These are phyloP conservation scores for Exidia glandulosa DNA, from an alignment of 768 basidiomycete genomes.

Conservation along the genomic window DNA sequence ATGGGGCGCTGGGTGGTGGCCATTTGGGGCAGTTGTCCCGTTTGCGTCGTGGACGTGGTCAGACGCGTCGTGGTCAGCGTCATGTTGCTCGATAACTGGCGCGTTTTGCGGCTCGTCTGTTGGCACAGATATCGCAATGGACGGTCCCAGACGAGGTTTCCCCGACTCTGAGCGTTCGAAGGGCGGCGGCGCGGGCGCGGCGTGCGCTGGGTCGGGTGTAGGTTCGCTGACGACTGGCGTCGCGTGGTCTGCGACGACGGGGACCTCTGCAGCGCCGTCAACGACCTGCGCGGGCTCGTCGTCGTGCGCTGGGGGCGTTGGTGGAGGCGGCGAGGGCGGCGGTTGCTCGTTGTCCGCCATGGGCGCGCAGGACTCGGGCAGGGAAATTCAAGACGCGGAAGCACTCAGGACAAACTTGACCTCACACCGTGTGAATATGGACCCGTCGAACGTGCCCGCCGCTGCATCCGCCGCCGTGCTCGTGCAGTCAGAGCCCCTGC, in stretches of 20 bases:
- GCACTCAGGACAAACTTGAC: neutral
- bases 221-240: neutral
- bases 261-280: too few relatives aligned
- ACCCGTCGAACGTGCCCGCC: constrained; percentile 25
- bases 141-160: neutral
- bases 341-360: too few relatives aligned
- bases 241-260: too few relatives aligned
- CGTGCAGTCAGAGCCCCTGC: constrained; percentile 61
- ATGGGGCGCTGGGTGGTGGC: neutral
- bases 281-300: too few relatives aligned
- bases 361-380: too few relatives aligned
- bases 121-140: neutral
- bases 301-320: too few relatives aligned
- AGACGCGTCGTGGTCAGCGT: neutral
- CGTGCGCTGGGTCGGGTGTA: neutral
- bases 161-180: neutral
- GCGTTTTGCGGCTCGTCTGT: neutral
- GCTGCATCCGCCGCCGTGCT: constrained; percentile 68
- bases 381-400: neutral
- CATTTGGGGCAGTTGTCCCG: neutral
- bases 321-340: too few relatives aligned
- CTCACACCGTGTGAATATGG: neutral
- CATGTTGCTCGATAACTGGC: neutral
- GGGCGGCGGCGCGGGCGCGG: neutral
- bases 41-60: neutral